phyloP scores from a whole-genome alignment of 2,329 filamentous ascomycete species.

The Iodosphaeria phyllophila region DNA sequence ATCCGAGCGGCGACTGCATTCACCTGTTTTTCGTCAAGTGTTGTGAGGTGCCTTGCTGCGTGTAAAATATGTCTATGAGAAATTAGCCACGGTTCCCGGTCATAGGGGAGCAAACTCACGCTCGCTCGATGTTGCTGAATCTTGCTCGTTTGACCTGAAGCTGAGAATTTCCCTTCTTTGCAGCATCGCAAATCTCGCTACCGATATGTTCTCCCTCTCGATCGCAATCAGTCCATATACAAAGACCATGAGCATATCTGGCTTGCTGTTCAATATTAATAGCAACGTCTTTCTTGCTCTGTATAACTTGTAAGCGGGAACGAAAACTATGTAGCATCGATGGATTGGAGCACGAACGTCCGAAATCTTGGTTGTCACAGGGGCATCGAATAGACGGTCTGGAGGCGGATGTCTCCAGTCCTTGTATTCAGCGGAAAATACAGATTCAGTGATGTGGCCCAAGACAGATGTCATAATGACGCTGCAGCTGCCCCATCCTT shows the following conservation, averaged over 20 bases:
- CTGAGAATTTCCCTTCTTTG: conserved; percentile 49
- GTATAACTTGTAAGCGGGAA: conserved; percentile 1
- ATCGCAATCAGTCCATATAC: conserved; percentile 99
- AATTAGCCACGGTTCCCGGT: conserved; percentile 3
- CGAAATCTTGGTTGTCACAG: conserved; percentile 48
- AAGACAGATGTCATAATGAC: conserved; percentile 90
- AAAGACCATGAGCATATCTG: conserved; percentile 50
- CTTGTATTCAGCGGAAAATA: conserved; percentile 57
- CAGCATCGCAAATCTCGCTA: conserved; percentile 70
- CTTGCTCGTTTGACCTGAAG: conserved; percentile 71
- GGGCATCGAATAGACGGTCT: conserved; percentile 61
- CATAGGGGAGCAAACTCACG: conserved; percentile 29
- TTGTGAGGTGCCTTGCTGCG: conserved; percentile 58
- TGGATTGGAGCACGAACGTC: conserved; percentile 26
- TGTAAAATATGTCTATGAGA: conserved; percentile 57
- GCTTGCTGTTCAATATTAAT: conserved; percentile 73
- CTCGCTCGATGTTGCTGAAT: conserved; percentile 92
- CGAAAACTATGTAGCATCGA: not conserved
- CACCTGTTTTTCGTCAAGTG: conserved; percentile 70
- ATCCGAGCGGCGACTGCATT: conserved; percentile 78
- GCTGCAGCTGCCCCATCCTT: conserved; percentile 58
- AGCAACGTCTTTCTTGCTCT: conserved; percentile 68
- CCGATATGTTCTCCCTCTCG: conserved; percentile 95
- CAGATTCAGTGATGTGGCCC: conserved; percentile 68
- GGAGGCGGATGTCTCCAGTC: conserved; percentile 72